A percentile compares a stretch with the other conserved stretches of the same genome.
phyloP scores from a whole-genome alignment of 768 basidiomycete species.

The Naematelia aurantialba region DNA sequence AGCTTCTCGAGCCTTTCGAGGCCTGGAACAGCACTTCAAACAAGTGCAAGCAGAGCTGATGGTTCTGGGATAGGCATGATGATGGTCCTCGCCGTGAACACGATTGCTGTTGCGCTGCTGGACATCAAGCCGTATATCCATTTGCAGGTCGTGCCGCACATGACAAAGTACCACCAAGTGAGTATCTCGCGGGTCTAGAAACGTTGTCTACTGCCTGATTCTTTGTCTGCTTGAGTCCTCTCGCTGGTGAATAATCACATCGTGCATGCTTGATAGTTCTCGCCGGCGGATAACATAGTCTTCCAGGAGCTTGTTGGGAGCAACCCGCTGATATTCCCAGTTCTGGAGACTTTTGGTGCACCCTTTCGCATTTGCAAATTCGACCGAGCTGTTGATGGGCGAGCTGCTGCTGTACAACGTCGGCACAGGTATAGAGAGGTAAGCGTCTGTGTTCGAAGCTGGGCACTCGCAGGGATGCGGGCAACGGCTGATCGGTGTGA shows the following conservation, averaged over 20 bases:
- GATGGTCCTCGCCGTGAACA: slow-evolving; percentile 65
- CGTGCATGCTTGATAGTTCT: too few relatives aligned
- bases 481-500: too few relatives aligned
- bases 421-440: slow-evolving; percentile 68
- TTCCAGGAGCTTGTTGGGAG: too few relatives aligned
- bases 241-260: too few relatives aligned
- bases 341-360: slow-evolving; percentile 78
- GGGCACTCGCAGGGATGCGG: too few relatives aligned
- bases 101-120: slow-evolving; percentile 71
- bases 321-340: too few relatives aligned
- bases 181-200: slow-evolving; percentile 11
- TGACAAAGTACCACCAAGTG: slow-evolving; percentile 87
- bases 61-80: slow-evolving; percentile 66
- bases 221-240: slow-evolving; percentile 6
- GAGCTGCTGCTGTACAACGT: slow-evolving; percentile 70
- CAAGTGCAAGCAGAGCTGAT: background rate
- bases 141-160: slow-evolving; percentile 82
- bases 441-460: slow-evolving; percentile 5
- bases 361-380: slow-evolving; percentile 74
- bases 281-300: too few relatives aligned
- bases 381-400: slow-evolving; percentile 75
- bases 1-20: too few relatives aligned
- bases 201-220: too few relatives aligned
- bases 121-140: slow-evolving; percentile 86
- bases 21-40: too few relatives aligned